These are phyloP conservation scores for Salicornia ramosissima DNA, from an alignment of 148 eudicot genomes.

Conservation along the genomic window DNA sequence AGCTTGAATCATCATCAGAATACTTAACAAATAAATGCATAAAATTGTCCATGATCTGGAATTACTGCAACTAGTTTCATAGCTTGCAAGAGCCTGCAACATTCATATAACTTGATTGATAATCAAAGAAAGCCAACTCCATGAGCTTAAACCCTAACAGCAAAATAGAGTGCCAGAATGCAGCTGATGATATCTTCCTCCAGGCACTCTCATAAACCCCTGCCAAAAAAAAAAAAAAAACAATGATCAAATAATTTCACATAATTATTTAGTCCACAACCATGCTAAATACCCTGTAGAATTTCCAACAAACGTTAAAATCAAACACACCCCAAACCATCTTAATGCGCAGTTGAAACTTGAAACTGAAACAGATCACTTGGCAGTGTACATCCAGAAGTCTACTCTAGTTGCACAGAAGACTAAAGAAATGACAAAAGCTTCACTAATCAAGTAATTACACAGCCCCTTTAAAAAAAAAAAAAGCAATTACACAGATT, in stretches of 20 bases:
- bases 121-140: background rate
- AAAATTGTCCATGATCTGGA: background rate
- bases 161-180: constrained; percentile 4
- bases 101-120: background rate
- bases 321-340: background rate
- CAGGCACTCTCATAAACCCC: constrained; percentile 22
- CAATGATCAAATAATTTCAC: background rate
- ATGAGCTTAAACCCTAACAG: background rate
- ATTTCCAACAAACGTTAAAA: no score
- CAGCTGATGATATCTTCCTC: background rate
- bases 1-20: no score
- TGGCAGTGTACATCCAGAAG: background rate
- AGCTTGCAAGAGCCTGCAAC: background rate
- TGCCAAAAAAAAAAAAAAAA: constrained; percentile 15
- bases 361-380: background rate
- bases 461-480: no score
- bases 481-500: background rate
- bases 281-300: background rate
- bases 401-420: background rate
- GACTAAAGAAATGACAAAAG: background rate
- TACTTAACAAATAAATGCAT: background rate
- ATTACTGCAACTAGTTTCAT: constrained; percentile 5
- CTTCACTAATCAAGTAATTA: background rate
- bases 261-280: background rate
- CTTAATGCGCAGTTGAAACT: background rate